Evolutionary conservation across 352 stramenopile genomes (phyloP), one percentile per base, ranked within the genome.

Genomic region (Phytopythium montanum): DNA sequence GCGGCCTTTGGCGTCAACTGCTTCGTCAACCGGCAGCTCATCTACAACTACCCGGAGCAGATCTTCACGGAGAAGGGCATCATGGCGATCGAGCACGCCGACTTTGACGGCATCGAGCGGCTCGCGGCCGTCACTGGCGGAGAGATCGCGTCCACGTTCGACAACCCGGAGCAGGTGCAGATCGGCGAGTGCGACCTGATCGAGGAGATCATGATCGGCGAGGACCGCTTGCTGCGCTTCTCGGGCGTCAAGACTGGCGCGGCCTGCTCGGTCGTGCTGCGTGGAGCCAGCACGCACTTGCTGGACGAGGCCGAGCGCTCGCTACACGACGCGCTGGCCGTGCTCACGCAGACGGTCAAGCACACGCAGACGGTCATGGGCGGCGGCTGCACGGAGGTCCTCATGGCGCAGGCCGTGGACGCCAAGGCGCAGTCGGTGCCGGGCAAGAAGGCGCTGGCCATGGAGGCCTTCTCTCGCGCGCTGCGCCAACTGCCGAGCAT

Each of bases 31-130:
- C 86, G 97, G 49, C 97, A 99, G 79, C 81, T 99, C 50, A 99
- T 99, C 76, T 99, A 99, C 88, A 99, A 99, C 72, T 99, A 98
- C 75, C 97, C 98, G 0, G 97, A 99, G 75, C 87, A 97, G 57
- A 96, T 99, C 61, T 99, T 99, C 70, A 97, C 97, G 18, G 92
- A 99, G 48, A 92, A 95, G 57, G 96, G 96, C n/a, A 94, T 99
- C 56, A 99, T 99, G 92, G 94, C 94, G 34, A 99, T 99, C 68
- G 98, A 99, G 77, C 98, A 99, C 84, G 97, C 97, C 23, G 98
- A 99, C 77, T 99, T 99, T 80, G 98, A 99, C 65, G 98, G 97
- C 44, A 97, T 99, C 58, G 97, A 99, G 73, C 91, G 97, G 50
- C 81, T 99, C 33, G 94, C 97, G 8, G 96, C 95, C 19, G 97